Base-by-base conservation (phyloP, 257 asterid genomes). In the Penstemon davidsonii region DNA sequence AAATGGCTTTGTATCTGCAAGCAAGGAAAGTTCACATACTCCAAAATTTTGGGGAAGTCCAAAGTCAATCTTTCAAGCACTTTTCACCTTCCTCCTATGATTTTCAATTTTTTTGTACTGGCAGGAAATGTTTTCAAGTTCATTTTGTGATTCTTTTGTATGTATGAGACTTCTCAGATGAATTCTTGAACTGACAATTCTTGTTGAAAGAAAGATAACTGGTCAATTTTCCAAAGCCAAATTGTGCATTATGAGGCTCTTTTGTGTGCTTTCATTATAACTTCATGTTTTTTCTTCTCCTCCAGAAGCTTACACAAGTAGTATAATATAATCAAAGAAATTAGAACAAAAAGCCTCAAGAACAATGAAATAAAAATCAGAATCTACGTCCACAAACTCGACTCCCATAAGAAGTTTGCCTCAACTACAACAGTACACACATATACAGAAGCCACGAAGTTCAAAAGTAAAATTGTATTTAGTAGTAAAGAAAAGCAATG, bases 41-140 rank as follows among this genome's bases (percentile, higher is more conserved):
- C 73, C 49, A 1, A 83, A 80, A 19, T 66, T 77, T 65, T 87
- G 86, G 88, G 87, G 69, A 19, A 74, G 70, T 75, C 87, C 87
- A 6, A 86, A 88, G 72, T 82, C 90, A 3, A 73, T 93, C 60
- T 82, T 90, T 77, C 96, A 86, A 77, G 98, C 98, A 71, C 82
- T 93, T 41, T 75, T 76, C 67, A 82, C 97, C 52, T 81, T 90
- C 71, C 88, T 88, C 64, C 84, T 90, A 42, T 87, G 74, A 72
- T 56, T 60, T 74, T 50, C 50, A 52, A 38, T 45, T 36, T 11
- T 42, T 10, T 19, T 15, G 43, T 25, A 54, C 6, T 47, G 64
- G 63, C 70, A 46, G 59, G 76, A 78, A 68, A 74, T 67, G 80
- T 65, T 72, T 75, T 65, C 76, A 67, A 73, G 81, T 56, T 69